These are phyloP conservation scores for Epichloe scottii DNA, from an alignment of 2,329 filamentous ascomycete genomes.

Conservation along the genomic window DNA sequence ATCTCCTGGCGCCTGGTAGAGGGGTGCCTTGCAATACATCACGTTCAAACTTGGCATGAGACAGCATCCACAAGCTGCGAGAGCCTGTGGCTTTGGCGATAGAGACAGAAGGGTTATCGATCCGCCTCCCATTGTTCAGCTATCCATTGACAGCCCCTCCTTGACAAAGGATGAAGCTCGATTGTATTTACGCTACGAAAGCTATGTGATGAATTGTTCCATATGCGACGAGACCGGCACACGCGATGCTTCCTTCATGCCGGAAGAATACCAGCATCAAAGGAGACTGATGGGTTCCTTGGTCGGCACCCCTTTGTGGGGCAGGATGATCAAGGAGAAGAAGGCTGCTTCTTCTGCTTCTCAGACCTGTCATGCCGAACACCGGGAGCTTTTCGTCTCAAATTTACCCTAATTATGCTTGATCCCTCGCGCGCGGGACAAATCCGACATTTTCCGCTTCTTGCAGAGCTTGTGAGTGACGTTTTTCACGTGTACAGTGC, in stretches of 20 bases:
- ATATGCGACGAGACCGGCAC: constrained; percentile 59
- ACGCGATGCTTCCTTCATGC: constrained; percentile 57
- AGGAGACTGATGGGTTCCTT: constrained; percentile 69
- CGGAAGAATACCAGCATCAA: constrained; percentile 59
- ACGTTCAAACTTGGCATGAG: constrained; percentile 37
- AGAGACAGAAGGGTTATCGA: constrained; percentile 72
- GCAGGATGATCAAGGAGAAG: constrained; percentile 56
- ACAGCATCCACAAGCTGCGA: constrained; percentile 65
- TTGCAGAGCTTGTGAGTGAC: constrained; percentile 47
- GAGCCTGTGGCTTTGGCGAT: constrained; percentile 75
- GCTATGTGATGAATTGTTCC: constrained; percentile 63
- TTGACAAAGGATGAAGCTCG: constrained; percentile 41
- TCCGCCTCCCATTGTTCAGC: constrained; percentile 69
- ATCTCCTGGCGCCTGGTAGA: constrained; percentile 14
- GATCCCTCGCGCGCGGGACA: constrained; percentile 44
- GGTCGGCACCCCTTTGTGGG: constrained; percentile 65
- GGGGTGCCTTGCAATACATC: constrained; percentile 11
- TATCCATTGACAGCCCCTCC: constrained; percentile 48
- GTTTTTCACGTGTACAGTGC: constrained; percentile 72
- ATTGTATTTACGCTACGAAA: constrained; percentile 43
- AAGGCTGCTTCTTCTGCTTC: constrained; percentile 79
- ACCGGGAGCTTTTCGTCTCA: constrained; percentile 61
- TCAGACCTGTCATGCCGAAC: constrained; percentile 71
- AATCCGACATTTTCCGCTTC: constrained; percentile 33
- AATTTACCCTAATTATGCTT: constrained; percentile 61